These are phyloP conservation scores for Starmerella kuoi DNA, from an alignment of 805 yeast species.

Conservation along the genomic window DNA sequence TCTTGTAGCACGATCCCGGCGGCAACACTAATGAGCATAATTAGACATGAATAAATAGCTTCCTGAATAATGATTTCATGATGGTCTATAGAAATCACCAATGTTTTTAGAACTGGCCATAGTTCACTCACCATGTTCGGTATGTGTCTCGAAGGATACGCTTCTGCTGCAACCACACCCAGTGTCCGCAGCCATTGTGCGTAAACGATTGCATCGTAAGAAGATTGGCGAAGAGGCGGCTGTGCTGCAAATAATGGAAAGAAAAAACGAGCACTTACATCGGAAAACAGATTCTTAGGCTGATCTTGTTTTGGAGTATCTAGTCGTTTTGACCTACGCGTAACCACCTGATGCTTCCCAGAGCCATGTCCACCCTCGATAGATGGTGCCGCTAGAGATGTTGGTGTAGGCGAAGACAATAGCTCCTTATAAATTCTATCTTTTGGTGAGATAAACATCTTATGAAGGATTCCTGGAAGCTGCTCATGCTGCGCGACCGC, in stretches of 20 bases:
- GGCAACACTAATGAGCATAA: slow-evolving; percentile 27
- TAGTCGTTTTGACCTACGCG: slow-evolving; percentile 5
- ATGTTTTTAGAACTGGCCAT: slow-evolving; percentile 26
- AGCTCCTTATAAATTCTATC: background rate
- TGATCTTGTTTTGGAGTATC: background rate
- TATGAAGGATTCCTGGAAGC: slow-evolving; percentile 40
- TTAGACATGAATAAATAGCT: slow-evolving; percentile 25
- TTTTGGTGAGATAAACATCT: slow-evolving; percentile 28
- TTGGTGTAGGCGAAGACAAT: background rate
- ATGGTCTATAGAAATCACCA: slow-evolving; percentile 1
- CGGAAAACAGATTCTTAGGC: slow-evolving; percentile 31
- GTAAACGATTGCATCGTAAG: slow-evolving; percentile 31
- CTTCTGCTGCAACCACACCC: slow-evolving; percentile 43
- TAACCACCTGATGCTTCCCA: background rate
- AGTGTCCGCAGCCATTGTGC: slow-evolving; percentile 51
- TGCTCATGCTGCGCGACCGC: slow-evolving; percentile 33
- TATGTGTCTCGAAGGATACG: slow-evolving; percentile 43
- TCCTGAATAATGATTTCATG: slow-evolving; percentile 24
- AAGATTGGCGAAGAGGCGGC: slow-evolving; percentile 13
- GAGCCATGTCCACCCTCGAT: background rate
- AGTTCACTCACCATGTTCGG: slow-evolving; percentile 48
- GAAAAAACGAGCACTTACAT: slow-evolving; percentile 38
- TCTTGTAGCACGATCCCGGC: slow-evolving; percentile 22
- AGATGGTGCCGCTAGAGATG: background rate
- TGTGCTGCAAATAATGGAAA: slow-evolving; percentile 39